phyloP scores from a whole-genome alignment of 352 stramenopile species.

The Globisporangium rhizosaccharum region DNA sequence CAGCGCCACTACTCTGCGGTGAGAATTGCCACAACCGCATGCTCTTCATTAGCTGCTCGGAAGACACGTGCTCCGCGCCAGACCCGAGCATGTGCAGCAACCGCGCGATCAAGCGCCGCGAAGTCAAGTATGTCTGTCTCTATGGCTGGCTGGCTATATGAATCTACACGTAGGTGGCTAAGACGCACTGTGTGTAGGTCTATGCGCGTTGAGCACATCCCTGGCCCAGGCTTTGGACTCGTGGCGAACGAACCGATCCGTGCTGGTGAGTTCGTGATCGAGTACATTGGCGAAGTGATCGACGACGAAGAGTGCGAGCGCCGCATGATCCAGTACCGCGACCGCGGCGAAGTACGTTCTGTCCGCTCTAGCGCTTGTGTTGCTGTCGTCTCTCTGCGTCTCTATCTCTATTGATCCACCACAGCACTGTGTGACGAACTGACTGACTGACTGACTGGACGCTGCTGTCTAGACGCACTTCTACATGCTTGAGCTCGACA shows the following conservation, averaged over 20 bases:
- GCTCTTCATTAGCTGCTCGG: conserved; percentile 77
- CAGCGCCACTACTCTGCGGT: conserved; percentile 26
- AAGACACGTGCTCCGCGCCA: conserved; percentile 70
- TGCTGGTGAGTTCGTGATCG: conserved; percentile 87
- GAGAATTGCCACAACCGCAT: conserved; percentile 82
- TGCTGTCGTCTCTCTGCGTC: not conserved
- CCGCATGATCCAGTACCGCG: conserved; percentile 49
- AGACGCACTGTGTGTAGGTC: conserved; percentile 12
- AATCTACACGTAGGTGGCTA: not conserved
- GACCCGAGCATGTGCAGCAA: conserved; percentile 67
- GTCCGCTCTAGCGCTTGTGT: too few species aligned
- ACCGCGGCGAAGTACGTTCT: conserved; percentile 41
- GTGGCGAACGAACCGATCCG: conserved; percentile 72
- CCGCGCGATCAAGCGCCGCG: conserved; percentile 57
- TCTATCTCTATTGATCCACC: not conserved
- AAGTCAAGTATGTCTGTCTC: conserved; percentile 38
- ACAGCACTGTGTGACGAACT: not conserved
- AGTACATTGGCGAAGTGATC: conserved; percentile 94
- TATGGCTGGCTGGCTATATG: not conserved
- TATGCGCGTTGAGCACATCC: conserved; percentile 62
- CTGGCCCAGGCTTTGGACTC: conserved; percentile 89
- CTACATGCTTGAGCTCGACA: conserved; percentile 87
- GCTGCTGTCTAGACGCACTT: conserved; percentile 43
- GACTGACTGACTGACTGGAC: conserved; percentile 1
- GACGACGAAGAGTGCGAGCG: conserved; percentile 78